Evolutionary conservation across 2,329 filamentous ascomycete genomes (phyloP).

Genomic region (Hypocreales sp.): DNA sequence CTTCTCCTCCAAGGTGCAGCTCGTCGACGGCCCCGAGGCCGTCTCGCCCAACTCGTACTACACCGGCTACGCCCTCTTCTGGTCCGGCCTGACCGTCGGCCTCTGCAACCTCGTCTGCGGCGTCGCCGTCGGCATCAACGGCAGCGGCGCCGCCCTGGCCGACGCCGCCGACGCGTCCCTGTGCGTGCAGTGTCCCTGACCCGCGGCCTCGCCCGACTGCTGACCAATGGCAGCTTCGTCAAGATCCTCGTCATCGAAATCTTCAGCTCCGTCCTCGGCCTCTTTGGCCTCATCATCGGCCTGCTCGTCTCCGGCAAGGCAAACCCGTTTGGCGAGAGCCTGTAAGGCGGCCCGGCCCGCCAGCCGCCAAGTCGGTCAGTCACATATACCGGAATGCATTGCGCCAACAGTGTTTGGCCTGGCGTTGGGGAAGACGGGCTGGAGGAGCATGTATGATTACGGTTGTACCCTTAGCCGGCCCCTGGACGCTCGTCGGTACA

Average conservation of each 20-base stretch:
- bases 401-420: slow-evolving; percentile 20
- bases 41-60: slow-evolving; percentile 75
- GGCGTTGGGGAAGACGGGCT: slow-evolving; percentile 25
- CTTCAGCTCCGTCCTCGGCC: slow-evolving; percentile 91
- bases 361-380: too few species aligned
- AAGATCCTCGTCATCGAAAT: slow-evolving; percentile 99
- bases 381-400: too few species aligned
- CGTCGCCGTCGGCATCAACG: slow-evolving; percentile 94
- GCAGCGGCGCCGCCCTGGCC: slow-evolving; percentile 86
- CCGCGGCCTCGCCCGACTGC: too few species aligned
- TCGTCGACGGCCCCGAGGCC: slow-evolving; percentile 46
- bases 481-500: slow-evolving; percentile 16
- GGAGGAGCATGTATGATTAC: slow-evolving; percentile 11
- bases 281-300: slow-evolving; percentile 93
- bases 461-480: slow-evolving; percentile 17
- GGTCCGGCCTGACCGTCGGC: slow-evolving; percentile 87
- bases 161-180: slow-evolving; percentile 86
- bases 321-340: slow-evolving; percentile 11
- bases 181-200: slow-evolving; percentile 34
- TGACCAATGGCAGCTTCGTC: slow-evolving; percentile 58
- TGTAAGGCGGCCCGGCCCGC: too few species aligned
- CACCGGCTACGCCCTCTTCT: slow-evolving; percentile 90
- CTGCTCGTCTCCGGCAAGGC: slow-evolving; percentile 79
- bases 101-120: slow-evolving; percentile 93
- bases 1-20: slow-evolving; percentile 75